These are phyloP conservation scores for Microstegium vimineum DNA, from an alignment of 176 grass and related monocot genomes.

Conservation along the genomic window DNA sequence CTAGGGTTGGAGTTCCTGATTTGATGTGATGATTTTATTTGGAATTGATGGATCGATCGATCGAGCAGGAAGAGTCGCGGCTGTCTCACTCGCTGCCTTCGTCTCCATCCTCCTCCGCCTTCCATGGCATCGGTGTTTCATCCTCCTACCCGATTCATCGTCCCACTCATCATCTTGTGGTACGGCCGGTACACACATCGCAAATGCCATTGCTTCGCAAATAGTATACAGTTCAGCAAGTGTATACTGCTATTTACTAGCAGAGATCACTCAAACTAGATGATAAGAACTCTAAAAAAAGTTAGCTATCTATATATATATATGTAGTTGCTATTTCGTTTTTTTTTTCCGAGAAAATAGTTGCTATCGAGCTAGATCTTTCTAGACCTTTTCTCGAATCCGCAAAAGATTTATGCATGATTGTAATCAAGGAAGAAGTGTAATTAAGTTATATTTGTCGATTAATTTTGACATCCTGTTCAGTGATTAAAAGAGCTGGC, in stretches of 20 bases:
- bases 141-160: slow-evolving; percentile 19
- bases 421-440: no score
- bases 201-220: background rate
- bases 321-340: background rate
- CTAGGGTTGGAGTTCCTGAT: background rate
- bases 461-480: background rate
- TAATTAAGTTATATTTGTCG: background rate
- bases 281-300: no score
- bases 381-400: no score
- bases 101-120: slow-evolving; percentile 34
- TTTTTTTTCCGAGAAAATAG: no score
- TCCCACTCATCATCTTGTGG: slow-evolving; percentile 29
- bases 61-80: slow-evolving; percentile 28
- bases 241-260: no score
- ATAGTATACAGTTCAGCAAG: no score
- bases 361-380: no score
- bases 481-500: background rate
- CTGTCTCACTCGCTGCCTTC: slow-evolving; percentile 26
- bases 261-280: background rate
- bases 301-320: no score
- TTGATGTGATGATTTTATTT: slow-evolving; percentile 20
- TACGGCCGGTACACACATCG: no score
- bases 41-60: background rate
- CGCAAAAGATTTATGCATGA: no score
- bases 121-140: slow-evolving; percentile 17